Evolutionary conservation across 164 flowering plant species (phyloP).

Genomic region (Cinnamomum micranthum): DNA sequence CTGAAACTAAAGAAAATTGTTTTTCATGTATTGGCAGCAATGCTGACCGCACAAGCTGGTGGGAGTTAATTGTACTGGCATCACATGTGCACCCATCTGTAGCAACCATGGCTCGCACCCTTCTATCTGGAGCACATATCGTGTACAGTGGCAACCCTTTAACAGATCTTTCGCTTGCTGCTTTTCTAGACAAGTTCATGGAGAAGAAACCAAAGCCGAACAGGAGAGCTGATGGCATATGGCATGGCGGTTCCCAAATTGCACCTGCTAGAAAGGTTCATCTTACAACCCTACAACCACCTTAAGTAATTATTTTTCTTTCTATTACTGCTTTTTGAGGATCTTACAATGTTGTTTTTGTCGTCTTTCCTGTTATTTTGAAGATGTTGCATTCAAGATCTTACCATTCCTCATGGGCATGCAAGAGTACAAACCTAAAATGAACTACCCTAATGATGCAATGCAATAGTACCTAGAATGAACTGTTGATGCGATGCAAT

Average conservation of each 20-base stretch:
- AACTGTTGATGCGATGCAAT: no score
- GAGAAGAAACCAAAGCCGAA: conserved; percentile 89
- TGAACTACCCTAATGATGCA: no score
- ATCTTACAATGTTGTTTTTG: neutral
- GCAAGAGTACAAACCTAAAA: no score
- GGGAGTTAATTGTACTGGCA: conserved; percentile 89
- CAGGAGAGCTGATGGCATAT: conserved; percentile 29
- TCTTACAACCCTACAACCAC: conserved; percentile 1
- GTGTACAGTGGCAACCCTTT: conserved; percentile 93
- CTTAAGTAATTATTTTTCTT: neutral
- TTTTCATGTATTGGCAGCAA: conserved; percentile 42
- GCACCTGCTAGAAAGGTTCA: conserved; percentile 92
- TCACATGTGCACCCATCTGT: conserved; percentile 95
- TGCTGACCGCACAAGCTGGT: conserved; percentile 89
- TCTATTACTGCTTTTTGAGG: neutral
- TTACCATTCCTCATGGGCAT: no score
- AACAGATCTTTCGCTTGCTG: conserved; percentile 70
- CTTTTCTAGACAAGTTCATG: conserved; percentile 97
- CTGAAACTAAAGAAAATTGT: no score
- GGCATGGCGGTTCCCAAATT: conserved; percentile 98
- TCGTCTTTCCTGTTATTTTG: neutral
- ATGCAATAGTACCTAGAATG: no score
- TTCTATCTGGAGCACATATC: conserved; percentile 84
- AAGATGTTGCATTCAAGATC: no score
- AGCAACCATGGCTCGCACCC: conserved; percentile 87